Base-by-base conservation (phyloP, 1,284 basidiomycete species). In the Ganoderma multipileum region DNA sequence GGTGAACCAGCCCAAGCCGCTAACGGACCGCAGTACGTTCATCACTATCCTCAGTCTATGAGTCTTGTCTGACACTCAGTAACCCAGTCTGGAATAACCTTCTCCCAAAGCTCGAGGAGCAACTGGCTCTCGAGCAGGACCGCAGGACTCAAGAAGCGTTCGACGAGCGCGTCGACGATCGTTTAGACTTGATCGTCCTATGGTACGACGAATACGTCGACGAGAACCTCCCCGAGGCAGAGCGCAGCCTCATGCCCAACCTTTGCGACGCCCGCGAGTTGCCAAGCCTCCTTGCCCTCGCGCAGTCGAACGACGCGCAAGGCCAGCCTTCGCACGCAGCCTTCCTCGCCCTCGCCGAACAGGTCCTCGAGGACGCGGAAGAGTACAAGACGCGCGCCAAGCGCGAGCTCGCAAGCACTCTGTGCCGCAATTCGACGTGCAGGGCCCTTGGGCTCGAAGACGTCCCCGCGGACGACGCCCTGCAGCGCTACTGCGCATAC, bases 21-120 rank as follows among this genome's bases (percentile, higher is more conserved):
- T 50, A 9, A 71, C 69, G 11, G 58, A 66, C 33, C 64, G 64
- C 30, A 61, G 69, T 71, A 58, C 23, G 66, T 71, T 14, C 23
- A 64, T 71, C 8, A 3, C 16, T 2, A 7, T n/a, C 20, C 3
- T 44, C 39, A 16, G 16, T 30, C 38, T 38, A n/a, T 3, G 47
- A 14, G 12, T 16, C 16, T 20, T 0, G 33, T 20, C 11, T 11
- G 12, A 8, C 3, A 1, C 20, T 16, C n/a, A 26, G 28, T 14
- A 30, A 26, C 6, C 18, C 30, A 71, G 69, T 66, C 8, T 71
- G 69, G 69, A 64, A n/a, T 7, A 68, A 65, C 23, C 26, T 68
- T 28, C 64, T 44, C 1, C 69, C 69, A 11, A 71, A 66, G 36
- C 69, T 71, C 36, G 64, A 68, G 38, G 59, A 20, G 9, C 41